Base-by-base conservation (phyloP, 495 filamentous ascomycete genomes). In the Aspergillus kassunensis region DNA sequence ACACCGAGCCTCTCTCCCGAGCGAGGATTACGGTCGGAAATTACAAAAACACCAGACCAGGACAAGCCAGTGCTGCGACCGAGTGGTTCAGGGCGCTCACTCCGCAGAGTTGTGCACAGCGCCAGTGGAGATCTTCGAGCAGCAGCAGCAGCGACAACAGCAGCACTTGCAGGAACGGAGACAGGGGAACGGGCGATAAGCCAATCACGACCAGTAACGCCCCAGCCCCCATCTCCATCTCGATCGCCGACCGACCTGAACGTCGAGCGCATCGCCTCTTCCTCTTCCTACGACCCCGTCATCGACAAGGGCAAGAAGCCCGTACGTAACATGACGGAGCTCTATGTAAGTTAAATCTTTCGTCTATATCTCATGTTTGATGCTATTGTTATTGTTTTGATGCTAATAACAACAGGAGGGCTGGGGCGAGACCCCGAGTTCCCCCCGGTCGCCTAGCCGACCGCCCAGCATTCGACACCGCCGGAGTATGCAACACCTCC, bases 401-500 rank as follows among this genome's bases (percentile, higher is more conserved):
- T 40, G 39, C 53, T 20, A 13, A 20, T 45, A 19, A 13, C 39
- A 35, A 27, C 69, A 96, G 90, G 91, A 96, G 82, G 92, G 88
- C 70, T 95, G 83, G 77, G 93, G 95, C 69, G 91, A 96, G 68
- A 89, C 87, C 70, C 90, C 82, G 63, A 88, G 84, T 58, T 95
- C 90, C 62, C 91, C 92, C 59, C 85, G 85, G 65, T 97, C 95
- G 59, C 93, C 93, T 44, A 95, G 90, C 58, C 88, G 95, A 68
- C 92, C 92, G 65, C 90, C 91, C 68, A 97, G 90, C 78, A 86
- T 95, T 77, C 90, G 91, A 54, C 89, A 90, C 63, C 87, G 90
- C 55, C 93, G 93, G 69, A 97, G 91, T 77, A 89, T 96, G 86
- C 93, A 97, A 71, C 83, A 97, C 44, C 78, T 95, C 39, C 70